phyloP scores from a whole-genome alignment of 371 early-diverging fungal genomes.

The Apophysomyces variabilis region DNA sequence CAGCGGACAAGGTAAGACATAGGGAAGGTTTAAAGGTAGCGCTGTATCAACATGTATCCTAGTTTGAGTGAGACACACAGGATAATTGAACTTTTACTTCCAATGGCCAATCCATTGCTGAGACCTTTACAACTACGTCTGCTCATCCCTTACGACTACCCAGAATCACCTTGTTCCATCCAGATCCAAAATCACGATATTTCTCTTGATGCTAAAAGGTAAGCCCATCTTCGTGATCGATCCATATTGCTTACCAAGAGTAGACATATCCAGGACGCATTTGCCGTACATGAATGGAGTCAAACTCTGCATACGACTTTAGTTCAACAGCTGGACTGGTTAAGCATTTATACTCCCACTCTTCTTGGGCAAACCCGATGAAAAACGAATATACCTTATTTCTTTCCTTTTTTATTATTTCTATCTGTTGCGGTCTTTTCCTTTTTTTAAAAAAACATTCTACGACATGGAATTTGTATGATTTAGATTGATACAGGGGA shows the following conservation, averaged over 20 bases:
- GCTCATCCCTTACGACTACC: slow-evolving; percentile 39
- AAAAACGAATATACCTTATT: background rate
- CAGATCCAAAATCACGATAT: slow-evolving; percentile 36
- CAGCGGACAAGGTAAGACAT: slow-evolving; percentile 30
- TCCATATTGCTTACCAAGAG: background rate
- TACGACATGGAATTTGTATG: background rate
- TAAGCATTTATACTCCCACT: slow-evolving; percentile 31
- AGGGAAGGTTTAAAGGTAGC: background rate
- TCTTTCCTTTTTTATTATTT: no score
- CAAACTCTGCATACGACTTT: slow-evolving; percentile 42
- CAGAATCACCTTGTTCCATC: slow-evolving; percentile 42
- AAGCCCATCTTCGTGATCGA: background rate
- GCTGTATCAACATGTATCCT: background rate
- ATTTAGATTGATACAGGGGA: background rate
- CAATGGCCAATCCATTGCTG: slow-evolving; percentile 14
- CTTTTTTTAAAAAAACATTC: no score
- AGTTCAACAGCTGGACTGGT: slow-evolving; percentile 53
- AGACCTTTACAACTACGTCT: slow-evolving; percentile 31
- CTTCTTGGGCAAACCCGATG: slow-evolving; percentile 12
- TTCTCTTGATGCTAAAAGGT: slow-evolving; percentile 31
- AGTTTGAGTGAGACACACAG: slow-evolving; percentile 22
- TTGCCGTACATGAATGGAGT: slow-evolving; percentile 45
- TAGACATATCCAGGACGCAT: slow-evolving; percentile 40
- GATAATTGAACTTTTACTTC: slow-evolving; percentile 29
- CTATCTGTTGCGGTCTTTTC: no score